Percentiles rank a stretch among this genome's conserved stretches.
These are phyloP conservation scores for Nannochloris sp. DNA, from an alignment of 139 green algal genomes.

Conservation along the genomic window DNA sequence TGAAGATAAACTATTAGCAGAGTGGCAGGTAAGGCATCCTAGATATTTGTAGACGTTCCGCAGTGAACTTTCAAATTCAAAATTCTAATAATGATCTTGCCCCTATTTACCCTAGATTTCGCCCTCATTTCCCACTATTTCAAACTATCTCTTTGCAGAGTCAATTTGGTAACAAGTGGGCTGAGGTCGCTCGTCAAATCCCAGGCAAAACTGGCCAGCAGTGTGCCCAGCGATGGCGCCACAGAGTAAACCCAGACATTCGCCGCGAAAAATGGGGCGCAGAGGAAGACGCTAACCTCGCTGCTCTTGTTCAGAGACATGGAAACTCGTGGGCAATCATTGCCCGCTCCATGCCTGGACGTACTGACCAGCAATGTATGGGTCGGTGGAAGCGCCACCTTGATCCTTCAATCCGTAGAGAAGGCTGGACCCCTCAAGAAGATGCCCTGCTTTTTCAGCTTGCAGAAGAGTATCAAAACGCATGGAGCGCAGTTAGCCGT, in stretches of 20 bases:
- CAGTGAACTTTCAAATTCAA: too few species aligned
- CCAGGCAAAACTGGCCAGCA: slow-evolving; percentile 71
- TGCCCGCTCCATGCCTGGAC: slow-evolving; percentile 44
- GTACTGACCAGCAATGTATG: slow-evolving; percentile 90
- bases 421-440: slow-evolving; percentile 51
- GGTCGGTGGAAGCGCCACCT: slow-evolving; percentile 75
- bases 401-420: slow-evolving; percentile 61
- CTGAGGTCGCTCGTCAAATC: slow-evolving; percentile 64
- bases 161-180: slow-evolving; percentile 52
- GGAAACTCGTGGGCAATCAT: slow-evolving; percentile 70
- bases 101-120: not conserved
- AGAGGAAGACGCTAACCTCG: slow-evolving; percentile 57
- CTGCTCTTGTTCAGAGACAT: slow-evolving; percentile 43
- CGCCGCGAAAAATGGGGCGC: slow-evolving; percentile 64
- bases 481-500: slow-evolving; percentile 59
- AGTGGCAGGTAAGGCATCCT: slow-evolving; percentile 56
- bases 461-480: slow-evolving; percentile 30
- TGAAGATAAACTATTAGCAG: slow-evolving; percentile 54
- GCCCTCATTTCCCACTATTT: not conserved
- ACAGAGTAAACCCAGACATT: slow-evolving; percentile 85
- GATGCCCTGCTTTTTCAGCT: slow-evolving; percentile 50
- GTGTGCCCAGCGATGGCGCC: slow-evolving; percentile 81
- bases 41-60: not conserved
- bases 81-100: not conserved
- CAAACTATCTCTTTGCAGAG: not conserved